Percentiles rank a stretch among this genome's conserved stretches.
Conservation (phyloP, 2,329 filamentous ascomycete species). For the Trichophyton equinum region DNA sequence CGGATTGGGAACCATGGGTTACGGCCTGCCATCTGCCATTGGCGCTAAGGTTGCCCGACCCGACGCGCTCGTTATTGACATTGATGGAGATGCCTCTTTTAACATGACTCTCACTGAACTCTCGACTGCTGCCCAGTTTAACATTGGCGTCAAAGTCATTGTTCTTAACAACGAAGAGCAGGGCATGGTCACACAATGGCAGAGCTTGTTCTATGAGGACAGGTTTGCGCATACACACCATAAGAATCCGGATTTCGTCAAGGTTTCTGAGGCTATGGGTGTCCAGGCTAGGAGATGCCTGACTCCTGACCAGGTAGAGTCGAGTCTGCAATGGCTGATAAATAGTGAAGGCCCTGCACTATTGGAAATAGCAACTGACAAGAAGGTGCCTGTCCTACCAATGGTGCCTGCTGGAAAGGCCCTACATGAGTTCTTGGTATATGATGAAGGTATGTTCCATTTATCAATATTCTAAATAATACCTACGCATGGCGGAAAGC, state of each 20-base stretch:
- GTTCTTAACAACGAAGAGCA: constrained; percentile 95
- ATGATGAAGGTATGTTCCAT: constrained; percentile 54
- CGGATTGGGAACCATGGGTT: constrained; percentile 93
- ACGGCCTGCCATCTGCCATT: constrained; percentile 84
- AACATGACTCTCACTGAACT: constrained; percentile 97
- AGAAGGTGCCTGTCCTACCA: constrained; percentile 70
- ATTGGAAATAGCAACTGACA: constrained; percentile 81
- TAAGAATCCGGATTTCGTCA: constrained; percentile 90
- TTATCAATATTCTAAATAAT: neutral
- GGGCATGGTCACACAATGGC: constrained; percentile 98
- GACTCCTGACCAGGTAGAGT: constrained; percentile 64
- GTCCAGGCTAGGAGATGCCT: constrained; percentile 60
- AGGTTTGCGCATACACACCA: constrained; percentile 87
- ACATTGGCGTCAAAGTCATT: constrained; percentile 91
- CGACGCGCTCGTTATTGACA: constrained; percentile 80
- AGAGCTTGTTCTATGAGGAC: constrained; percentile 93
- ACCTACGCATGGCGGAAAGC: neutral
- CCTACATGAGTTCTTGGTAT: constrained; percentile 86
- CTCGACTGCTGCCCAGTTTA: constrained; percentile 84
- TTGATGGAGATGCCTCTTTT: constrained; percentile 97
- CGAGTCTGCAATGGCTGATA: constrained; percentile 77
- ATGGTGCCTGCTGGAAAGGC: constrained; percentile 87
- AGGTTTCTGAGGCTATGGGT: constrained; percentile 82
- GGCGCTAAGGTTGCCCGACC: constrained; percentile 79
- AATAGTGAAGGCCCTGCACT: constrained; percentile 81